Evolutionary conservation across 306 rosid species (phyloP).

Genomic region (Citrullus mucosospermus): DNA sequence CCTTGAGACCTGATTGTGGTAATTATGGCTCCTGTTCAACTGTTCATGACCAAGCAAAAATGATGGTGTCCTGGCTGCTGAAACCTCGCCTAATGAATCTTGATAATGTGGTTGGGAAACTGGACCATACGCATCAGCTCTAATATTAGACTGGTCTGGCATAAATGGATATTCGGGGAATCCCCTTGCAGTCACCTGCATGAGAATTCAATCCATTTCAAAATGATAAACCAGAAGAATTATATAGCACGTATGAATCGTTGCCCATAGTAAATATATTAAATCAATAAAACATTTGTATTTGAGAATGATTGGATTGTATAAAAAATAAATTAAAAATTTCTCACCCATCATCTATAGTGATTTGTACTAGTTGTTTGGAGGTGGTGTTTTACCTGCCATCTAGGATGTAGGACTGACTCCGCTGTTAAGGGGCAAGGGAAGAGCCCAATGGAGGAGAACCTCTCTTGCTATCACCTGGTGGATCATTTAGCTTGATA

Average conservation of each 20-base stretch:
- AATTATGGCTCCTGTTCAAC: slow-evolving; percentile 44
- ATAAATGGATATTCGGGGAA: slow-evolving; percentile 65
- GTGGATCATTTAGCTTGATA: background rate
- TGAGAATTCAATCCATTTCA: slow-evolving; percentile 25
- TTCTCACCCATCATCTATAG: background rate
- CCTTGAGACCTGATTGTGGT: slow-evolving; percentile 52
- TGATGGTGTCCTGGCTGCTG: slow-evolving; percentile 46
- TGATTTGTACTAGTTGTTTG: background rate
- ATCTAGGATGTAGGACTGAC: background rate
- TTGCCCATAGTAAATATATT: background rate
- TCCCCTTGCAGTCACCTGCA: slow-evolving; percentile 59
- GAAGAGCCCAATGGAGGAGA: background rate
- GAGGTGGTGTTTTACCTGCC: background rate
- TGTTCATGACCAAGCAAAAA: slow-evolving; percentile 60
- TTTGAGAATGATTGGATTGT: background rate
- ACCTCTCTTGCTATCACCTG: background rate
- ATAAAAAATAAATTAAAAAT: background rate
- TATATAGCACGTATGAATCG: background rate
- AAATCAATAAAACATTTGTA: background rate
- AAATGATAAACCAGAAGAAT: slow-evolving; percentile 16
- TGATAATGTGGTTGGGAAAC: slow-evolving; percentile 51
- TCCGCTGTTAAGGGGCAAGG: background rate
- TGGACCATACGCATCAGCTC: slow-evolving; percentile 59
- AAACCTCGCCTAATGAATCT: slow-evolving; percentile 50
- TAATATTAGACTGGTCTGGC: slow-evolving; percentile 43